Evolutionary conservation across 2,329 filamentous ascomycete species (phyloP), one percentile per base, ranked within the genome.

Genomic region (Arachnomyces sp.): DNA sequence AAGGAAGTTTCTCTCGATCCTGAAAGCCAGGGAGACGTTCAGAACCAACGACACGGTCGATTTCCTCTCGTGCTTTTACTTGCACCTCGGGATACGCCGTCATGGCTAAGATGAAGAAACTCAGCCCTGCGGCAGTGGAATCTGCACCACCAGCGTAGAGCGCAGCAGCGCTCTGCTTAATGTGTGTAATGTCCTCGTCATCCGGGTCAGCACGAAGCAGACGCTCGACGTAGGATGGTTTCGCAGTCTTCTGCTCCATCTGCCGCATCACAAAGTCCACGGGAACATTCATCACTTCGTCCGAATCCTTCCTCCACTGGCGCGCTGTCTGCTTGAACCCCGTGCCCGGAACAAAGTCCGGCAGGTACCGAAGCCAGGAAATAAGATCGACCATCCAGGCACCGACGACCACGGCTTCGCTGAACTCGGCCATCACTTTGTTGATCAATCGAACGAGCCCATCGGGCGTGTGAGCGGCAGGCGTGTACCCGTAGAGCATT

Each of bases 91-190:
- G 70, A 44, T 69, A 69, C 44, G 71, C 44, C 56, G 68, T 43
- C 57, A 77, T 43, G 40, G 75, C 52, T 47, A 74, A 42, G 47
- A 77, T 68, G 55, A 66, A 71, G 12, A 62, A 65, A 43, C 67
- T 68, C 14, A 74, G 56, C 0, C 67, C 71, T 11, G 63, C 67
- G 0, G 69, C 65, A 0, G 70, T 73, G 0, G 72, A n/a, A n/a
- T 69, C 64, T 1, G 62, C 56, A 2, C 68, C 69, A 2, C 61
- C 69, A 0, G 54, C 52, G 28, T 69, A 73, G 11, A 72, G 43
- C 0, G 64, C 59, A 3, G 55, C 52, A 0, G 69, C 66, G 0
- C 53, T 40, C 56, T 54, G 57, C 40, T 55, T 54, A n/a, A 49
- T 37, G 3, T 25, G 33, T 8, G 39, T 41, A 8, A 51, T 44